Evolutionary conservation across 129 eudicot species (phyloP), one percentile per base, ranked within the genome.

Genomic region (Artemisia annua): DNA sequence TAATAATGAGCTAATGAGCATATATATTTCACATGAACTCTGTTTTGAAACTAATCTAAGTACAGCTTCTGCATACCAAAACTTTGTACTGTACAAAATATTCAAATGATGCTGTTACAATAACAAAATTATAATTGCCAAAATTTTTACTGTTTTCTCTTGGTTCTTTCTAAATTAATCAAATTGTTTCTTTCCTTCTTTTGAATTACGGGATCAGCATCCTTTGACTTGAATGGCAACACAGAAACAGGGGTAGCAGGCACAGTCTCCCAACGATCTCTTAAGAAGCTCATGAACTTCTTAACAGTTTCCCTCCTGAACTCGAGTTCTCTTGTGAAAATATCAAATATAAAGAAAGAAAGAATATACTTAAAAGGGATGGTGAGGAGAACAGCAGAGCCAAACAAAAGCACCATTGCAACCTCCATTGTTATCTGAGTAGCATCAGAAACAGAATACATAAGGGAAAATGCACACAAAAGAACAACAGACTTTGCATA

Each of bases 231-330:
- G 43, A 75, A 85, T 17, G 97, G 97, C 55, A 87, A 79, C 49
- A 88, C 88, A 3, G 85, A 74, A 58, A 91, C 97, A 6, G 91
- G 91, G 28, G 91, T 85, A 62, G 95, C 97, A 16, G 95, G 97
- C 69, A 91, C 88, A 24, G 89, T 80, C 39, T 84, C 89, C 97
- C 97, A 91, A 3, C 97, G 87, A 73, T 87, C 97, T 76, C 84
- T 91, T 26, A 91, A 69, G 60, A 91, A 26, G 60, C 63, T 78
- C 58, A 4, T 84, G 86, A 91, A 91, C 52, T 65, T 85, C 52
- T 56, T 15, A 30, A 82, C 90, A 83, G 80, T 85, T 73, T 75
- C 52, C 76, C 83, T 83, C 22, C 97, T 72, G 61, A 91, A 88
- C 75, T 78, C 64, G 35, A 91, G 89, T 82, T 91, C 97, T 77